Conservation (phyloP, 331 rosid species). For the Pyrus hybrid region DNA sequence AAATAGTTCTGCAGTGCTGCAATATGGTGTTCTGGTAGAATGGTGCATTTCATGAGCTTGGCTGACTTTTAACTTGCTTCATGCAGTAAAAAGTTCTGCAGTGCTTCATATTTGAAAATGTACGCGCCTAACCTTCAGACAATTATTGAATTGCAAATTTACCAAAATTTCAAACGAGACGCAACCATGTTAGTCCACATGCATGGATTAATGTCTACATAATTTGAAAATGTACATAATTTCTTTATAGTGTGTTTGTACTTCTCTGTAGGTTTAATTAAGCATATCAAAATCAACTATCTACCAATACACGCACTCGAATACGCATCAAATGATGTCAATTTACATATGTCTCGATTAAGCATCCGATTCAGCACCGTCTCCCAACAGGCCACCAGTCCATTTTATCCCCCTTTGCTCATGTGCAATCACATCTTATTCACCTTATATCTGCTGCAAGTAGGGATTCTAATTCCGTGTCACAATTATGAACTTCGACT, state of each 20-base stretch:
- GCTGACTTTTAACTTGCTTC: neutral
- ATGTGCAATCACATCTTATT: neutral
- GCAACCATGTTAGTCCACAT: neutral
- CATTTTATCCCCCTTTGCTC: slow-evolving; percentile 10
- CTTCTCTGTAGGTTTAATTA: neutral
- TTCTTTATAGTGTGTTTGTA: neutral
- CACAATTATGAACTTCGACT: slow-evolving; percentile 9
- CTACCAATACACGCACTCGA: neutral
- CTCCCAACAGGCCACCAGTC: slow-evolving; percentile 8
- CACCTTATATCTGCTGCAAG: neutral
- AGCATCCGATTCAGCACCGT: slow-evolving; percentile 24
- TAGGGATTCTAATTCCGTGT: slow-evolving; percentile 15
- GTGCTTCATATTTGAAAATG: neutral
- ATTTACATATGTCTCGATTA: neutral
- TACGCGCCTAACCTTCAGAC: neutral
- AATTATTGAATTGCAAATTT: neutral
- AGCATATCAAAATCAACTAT: neutral
- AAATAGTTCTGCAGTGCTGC: neutral
- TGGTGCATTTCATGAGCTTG: neutral
- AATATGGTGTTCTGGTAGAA: neutral
- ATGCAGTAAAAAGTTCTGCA: neutral
- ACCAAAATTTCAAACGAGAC: neutral
- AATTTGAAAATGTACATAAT: neutral
- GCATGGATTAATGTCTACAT: neutral
- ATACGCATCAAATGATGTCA: slow-evolving; percentile 12